Conservation (phyloP, 306 rosid genomes). For the Vigna nakashimae region DNA sequence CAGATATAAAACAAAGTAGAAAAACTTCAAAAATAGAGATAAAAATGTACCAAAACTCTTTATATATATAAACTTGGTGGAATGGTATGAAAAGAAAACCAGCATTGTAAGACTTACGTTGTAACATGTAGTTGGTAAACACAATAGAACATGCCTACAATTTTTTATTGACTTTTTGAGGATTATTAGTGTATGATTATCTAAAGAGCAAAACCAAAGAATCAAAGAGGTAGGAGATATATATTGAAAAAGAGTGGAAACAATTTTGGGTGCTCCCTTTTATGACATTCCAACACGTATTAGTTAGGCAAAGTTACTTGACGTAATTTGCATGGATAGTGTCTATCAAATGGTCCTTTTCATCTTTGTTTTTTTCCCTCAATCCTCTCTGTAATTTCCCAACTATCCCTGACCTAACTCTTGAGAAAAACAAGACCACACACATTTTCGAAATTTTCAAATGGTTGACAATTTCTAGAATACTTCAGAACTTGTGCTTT, state of each 20-base stretch:
- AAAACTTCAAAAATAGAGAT: no score
- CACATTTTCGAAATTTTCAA: not conserved
- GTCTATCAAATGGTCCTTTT: constrained; percentile 47
- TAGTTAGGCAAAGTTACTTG: constrained; percentile 39
- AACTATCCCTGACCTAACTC: constrained; percentile 56
- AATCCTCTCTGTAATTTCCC: constrained; percentile 53
- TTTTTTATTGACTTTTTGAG: not conserved
- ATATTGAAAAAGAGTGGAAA: not conserved
- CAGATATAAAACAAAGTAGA: no score
- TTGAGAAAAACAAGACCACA: constrained; percentile 39
- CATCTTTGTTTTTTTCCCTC: constrained; percentile 54
- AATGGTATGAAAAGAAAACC: no score
- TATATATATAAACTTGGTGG: no score
- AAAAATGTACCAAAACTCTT: no score
- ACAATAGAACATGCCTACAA: not conserved
- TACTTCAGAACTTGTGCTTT: constrained; percentile 16
- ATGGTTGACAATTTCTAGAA: constrained; percentile 49
- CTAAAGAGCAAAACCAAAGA: not conserved
- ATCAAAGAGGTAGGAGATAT: not conserved
- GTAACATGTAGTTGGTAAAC: no score
- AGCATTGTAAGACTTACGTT: no score
- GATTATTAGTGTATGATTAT: not conserved
- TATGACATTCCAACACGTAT: constrained; percentile 17
- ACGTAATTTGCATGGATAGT: constrained; percentile 45
- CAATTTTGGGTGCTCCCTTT: not conserved